A percentile compares a stretch with the other conserved stretches of the same genome.
Evolutionary conservation across 2,329 filamentous ascomycete species (phyloP).

Genomic region (Colletotrichum scovillei): DNA sequence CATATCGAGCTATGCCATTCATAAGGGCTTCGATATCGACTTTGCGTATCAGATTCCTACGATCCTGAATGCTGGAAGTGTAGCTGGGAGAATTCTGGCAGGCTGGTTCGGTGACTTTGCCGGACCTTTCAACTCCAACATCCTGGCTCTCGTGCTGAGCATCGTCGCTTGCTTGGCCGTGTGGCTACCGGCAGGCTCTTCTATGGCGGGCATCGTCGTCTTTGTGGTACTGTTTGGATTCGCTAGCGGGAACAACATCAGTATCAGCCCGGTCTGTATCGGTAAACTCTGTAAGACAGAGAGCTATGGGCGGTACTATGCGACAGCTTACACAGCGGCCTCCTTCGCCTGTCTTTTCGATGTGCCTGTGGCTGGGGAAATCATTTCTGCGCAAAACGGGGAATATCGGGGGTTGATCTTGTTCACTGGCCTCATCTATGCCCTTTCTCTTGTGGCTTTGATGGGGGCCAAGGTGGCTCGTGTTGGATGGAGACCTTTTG

Average conservation of each 20-base stretch:
- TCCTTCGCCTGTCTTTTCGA: conserved; percentile 79
- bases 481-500: conserved; percentile 24
- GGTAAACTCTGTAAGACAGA: conserved; percentile 84
- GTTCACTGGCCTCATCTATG: conserved; percentile 72
- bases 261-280: conserved; percentile 85
- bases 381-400: conserved; percentile 67
- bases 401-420: conserved; percentile 74
- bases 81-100: conserved; percentile 81
- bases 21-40: conserved; percentile 68
- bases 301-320: conserved; percentile 86
- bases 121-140: conserved; percentile 88
- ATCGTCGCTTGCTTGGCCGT: conserved; percentile 74
- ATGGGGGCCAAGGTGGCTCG: conserved; percentile 63
- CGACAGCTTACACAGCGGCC: conserved; percentile 86
- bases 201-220: conserved; percentile 71
- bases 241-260: conserved; percentile 82
- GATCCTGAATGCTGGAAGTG: conserved; percentile 84
- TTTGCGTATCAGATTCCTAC: conserved; percentile 84
- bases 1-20: conserved; percentile 79
- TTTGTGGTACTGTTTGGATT: conserved; percentile 86
- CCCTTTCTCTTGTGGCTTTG: conserved; percentile 63
- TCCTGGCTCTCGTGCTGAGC: conserved; percentile 72
- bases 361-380: conserved; percentile 75
- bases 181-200: conserved; percentile 77
- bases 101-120: conserved; percentile 82